Evolutionary conservation across 768 basidiomycete genomes (phyloP).

Genomic region (Tylopilus balloui): DNA sequence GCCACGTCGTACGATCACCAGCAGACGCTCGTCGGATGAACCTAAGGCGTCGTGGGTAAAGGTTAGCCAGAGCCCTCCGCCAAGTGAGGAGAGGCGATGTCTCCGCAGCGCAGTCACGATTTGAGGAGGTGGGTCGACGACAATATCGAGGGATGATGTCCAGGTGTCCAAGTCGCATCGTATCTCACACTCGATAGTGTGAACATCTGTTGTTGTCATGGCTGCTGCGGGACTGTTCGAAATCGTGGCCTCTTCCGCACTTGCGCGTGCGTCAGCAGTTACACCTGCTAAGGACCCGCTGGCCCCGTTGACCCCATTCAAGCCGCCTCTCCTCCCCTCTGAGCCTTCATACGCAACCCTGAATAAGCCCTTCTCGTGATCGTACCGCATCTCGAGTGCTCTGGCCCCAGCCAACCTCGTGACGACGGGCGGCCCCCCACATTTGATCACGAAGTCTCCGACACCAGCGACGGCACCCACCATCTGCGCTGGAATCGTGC

Average conservation of each 20-base stretch:
- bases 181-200: conserved; percentile 81
- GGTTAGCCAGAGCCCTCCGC: conserved; percentile 93
- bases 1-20: conserved; percentile 70
- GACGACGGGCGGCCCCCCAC: conserved; percentile 89
- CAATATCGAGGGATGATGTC: conserved; percentile 78
- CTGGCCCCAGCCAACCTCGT: conserved; percentile 80
- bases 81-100: conserved; percentile 79
- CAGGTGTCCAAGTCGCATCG: conserved; percentile 91
- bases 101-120: conserved; percentile 77
- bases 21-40: conserved; percentile 70
- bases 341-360: conserved; percentile 80
- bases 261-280: conserved; percentile 8
- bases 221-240: background rate
- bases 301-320: conserved; percentile 20
- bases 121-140: conserved; percentile 90
- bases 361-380: conserved; percentile 80
- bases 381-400: conserved; percentile 70
- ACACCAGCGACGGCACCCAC: conserved; percentile 83
- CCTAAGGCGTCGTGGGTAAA: conserved; percentile 81
- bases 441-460: conserved; percentile 93
- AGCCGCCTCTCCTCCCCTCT: conserved; percentile 41
- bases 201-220: conserved; percentile 28
- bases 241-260: conserved; percentile 13
- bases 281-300: conserved; percentile 1
- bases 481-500: conserved; percentile 92